Percentiles rank a stretch among this genome's conserved stretches.
phyloP scores from a whole-genome alignment of 2,329 filamentous ascomycete genomes.

The Microsporum canis region DNA sequence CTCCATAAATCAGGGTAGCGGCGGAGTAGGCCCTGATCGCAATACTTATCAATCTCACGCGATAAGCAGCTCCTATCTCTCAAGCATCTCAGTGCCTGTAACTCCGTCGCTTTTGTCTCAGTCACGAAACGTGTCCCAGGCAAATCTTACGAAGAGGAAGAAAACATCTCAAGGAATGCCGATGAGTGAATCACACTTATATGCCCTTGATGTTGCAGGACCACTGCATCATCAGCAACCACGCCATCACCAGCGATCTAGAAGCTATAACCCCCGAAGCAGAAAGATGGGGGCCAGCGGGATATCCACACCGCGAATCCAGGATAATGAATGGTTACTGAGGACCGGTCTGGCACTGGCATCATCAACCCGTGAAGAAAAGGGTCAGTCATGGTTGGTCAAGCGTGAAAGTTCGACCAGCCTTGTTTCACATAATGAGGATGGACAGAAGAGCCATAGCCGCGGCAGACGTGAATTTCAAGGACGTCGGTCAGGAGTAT shows the following conservation, averaged over 20 bases:
- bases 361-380: slow-evolving; percentile 46
- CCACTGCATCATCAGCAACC: slow-evolving; percentile 16
- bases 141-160: slow-evolving; percentile 23
- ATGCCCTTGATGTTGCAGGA: slow-evolving; percentile 19
- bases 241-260: slow-evolving; percentile 7
- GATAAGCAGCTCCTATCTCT: slow-evolving; percentile 28
- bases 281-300: slow-evolving; percentile 9
- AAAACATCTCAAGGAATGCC: slow-evolving; percentile 25
- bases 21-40: slow-evolving; percentile 17
- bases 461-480: slow-evolving; percentile 19
- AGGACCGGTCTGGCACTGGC: slow-evolving; percentile 47
- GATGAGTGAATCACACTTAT: slow-evolving; percentile 28
- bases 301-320: slow-evolving; percentile 10
- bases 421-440: slow-evolving; percentile 32
- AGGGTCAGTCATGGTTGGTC: slow-evolving; percentile 51
- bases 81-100: slow-evolving; percentile 32
- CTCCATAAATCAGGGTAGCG: slow-evolving; percentile 11
- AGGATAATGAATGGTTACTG: slow-evolving; percentile 48
- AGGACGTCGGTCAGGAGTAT: slow-evolving; percentile 26
- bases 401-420: slow-evolving; percentile 47
- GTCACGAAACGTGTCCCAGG: slow-evolving; percentile 31
- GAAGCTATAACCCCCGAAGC: slow-evolving; percentile 7
- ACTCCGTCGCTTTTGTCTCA: slow-evolving; percentile 35
- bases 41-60: slow-evolving; percentile 22
- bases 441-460: slow-evolving; percentile 17